phyloP scores from a whole-genome alignment of 2,329 filamentous ascomycete genomes.

The Fusarium sp. region DNA sequence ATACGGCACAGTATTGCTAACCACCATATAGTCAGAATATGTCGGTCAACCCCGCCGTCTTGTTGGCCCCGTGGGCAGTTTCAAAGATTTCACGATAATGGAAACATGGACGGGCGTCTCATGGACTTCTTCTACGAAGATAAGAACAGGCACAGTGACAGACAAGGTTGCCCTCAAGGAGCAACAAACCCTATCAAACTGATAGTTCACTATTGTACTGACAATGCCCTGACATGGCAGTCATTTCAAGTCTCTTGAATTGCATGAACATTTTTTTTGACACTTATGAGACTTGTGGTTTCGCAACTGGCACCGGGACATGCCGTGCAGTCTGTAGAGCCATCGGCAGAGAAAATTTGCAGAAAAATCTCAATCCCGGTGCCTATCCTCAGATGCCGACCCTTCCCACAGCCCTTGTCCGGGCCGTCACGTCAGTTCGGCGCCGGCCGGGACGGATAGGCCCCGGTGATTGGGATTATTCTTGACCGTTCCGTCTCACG shows the following conservation, averaged over 20 bases:
- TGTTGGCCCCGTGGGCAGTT: background rate
- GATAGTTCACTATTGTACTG: background rate
- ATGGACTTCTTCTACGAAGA: background rate
- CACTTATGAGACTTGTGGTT: background rate
- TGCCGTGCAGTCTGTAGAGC: background rate
- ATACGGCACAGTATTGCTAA: background rate
- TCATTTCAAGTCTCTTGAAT: background rate
- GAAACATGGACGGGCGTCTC: background rate
- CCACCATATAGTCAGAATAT: background rate
- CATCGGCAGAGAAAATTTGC: background rate
- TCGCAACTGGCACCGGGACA: background rate
- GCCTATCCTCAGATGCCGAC: background rate
- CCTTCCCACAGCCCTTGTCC: slow-evolving; percentile 9
- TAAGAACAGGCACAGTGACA: background rate
- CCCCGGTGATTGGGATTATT: background rate
- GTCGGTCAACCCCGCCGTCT: background rate
- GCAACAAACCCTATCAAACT: background rate
- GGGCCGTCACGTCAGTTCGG: slow-evolving; percentile 12
- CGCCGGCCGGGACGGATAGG: slow-evolving; percentile 23
- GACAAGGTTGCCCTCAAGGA: background rate
- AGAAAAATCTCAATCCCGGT: background rate
- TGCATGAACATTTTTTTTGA: background rate
- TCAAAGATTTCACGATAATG: background rate
- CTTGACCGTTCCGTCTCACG: slow-evolving; percentile 21
- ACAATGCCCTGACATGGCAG: background rate